Evolutionary conservation across 768 basidiomycete species (phyloP), one percentile per base, ranked within the genome.

Genomic region (Rhodosporidiobolus odoratus): DNA sequence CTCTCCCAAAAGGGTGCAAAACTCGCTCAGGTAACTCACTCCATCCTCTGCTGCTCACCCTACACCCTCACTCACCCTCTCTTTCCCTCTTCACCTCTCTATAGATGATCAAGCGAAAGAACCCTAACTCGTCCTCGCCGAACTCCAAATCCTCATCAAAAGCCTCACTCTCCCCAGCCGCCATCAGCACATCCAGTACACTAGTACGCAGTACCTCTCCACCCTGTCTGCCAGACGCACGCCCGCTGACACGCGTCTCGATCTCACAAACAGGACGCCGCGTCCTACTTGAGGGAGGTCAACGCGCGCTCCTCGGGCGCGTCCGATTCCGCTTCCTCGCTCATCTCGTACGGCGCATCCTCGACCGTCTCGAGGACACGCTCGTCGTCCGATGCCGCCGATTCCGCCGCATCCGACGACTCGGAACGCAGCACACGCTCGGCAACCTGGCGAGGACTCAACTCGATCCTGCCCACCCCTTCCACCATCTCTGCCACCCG

Each of bases 401-500:
- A 53, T 17, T 62, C 54, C 16, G 67, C 48, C 47, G 23, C 40
- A 3, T 41, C 58, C n/a, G 63, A 67, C 30, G 48, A 43, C 34
- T 67, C 66, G 47, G 16, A 35, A 12, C 53, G 17, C 30, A 48
- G 43, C 23, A 63, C 60, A 40, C 66, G 67, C 15, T 54, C 67
- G 13, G 32, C 56, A 47, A 53, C 48, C 32, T 74, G 73, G 73
- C 58, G 60, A 8, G 73, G 73, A 9, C 47, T 74, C 47, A 62
- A 61, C 54, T 65, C 47, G n/a, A 13, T 58, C 41, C 68, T 74
- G 69, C 73, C 73, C 8, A 62, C 61, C n/a, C 73, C 73, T 19
- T 71, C 69, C 2, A 50, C 56, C 40, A 64, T 74, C 50, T 37
- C 56, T 15, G 69, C 73, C 8, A 58, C 66, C 8, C 66, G 66